Evolutionary conservation across 139 green algal species (phyloP), one percentile per base, ranked within the genome.

Genomic region (Desmodesmus armatus): DNA sequence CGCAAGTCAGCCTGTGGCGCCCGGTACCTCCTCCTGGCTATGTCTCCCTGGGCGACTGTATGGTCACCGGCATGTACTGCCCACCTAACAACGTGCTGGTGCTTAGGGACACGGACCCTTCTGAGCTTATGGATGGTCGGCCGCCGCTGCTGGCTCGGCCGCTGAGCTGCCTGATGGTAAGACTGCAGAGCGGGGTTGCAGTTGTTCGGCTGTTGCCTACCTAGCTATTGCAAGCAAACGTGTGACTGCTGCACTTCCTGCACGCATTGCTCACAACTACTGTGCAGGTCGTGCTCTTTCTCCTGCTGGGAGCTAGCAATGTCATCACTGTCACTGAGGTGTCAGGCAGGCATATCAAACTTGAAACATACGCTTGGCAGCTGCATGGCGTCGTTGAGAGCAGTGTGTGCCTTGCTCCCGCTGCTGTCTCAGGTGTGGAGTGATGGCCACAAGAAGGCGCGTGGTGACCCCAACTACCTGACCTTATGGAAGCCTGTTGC

Each of bases 401-500:
- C n/a, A n/a, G n/a, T n/a, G n/a, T n/a, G n/a, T n/a, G n/a, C n/a
- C n/a, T n/a, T n/a, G n/a, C n/a, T n/a, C n/a, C n/a, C n/a, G n/a
- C n/a, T n/a, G n/a, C n/a, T n/a, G n/a, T n/a, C n/a, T n/a, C 89
- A 91, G 73, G 89, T 97, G 33, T 96, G 93, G 93, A 84, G 65
- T 23, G 94, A 97, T 77, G 90, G 93, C 63, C 86, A 90, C 37
- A 66, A 77, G 7, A 62, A 83, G 9, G 87, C 40, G 2, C 69
- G 65, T 17, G 88, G 90, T 39, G 88, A 91, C 76, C 23, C 27
- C 51, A 37, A 77, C 29, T 88, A 86, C 60, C 87, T 98, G 17
- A 87, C 58, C 41, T 69, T 99, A 23, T 99, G 94, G 95, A 85
- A 88, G 72, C 94, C 96, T 0, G 71, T 97, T 27, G 77, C 96